Evolutionary conservation across 345 rosid species (phyloP).

Genomic region (Gossypium australe): DNA sequence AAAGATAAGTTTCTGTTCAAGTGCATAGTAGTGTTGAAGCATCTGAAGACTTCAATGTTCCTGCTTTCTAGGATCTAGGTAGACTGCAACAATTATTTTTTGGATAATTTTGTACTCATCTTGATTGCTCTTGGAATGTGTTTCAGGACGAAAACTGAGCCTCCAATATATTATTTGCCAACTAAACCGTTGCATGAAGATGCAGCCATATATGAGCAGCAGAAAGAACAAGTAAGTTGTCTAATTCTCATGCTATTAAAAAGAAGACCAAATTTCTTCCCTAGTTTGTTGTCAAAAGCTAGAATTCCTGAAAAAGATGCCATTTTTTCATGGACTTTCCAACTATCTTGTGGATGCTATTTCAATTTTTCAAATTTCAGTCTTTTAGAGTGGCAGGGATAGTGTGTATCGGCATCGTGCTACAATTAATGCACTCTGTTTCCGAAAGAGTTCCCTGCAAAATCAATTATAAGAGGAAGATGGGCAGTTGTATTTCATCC

Average conservation of each 20-base stretch:
- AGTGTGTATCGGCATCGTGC: not conserved
- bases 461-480: not conserved
- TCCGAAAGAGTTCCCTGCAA: slow-evolving; percentile 6
- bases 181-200: slow-evolving; percentile 64
- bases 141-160: slow-evolving; percentile 90
- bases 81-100: slow-evolving; percentile 20
- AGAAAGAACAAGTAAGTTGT: slow-evolving; percentile 57
- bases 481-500: slow-evolving; percentile 9
- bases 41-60: slow-evolving; percentile 27
- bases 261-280: not conserved
- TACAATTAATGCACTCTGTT: slow-evolving; percentile 5
- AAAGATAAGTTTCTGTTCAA: slow-evolving; percentile 92
- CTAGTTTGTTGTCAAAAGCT: not conserved
- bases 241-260: not conserved
- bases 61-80: slow-evolving; percentile 33
- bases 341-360: not conserved
- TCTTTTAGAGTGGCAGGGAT: slow-evolving; percentile 9
- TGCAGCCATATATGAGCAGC: slow-evolving; percentile 44
- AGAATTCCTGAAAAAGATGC: not conserved
- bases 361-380: not conserved
- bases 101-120: slow-evolving; percentile 4
- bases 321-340: not conserved
- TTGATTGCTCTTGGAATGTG: slow-evolving; percentile 24
- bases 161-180: slow-evolving; percentile 70
- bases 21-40: slow-evolving; percentile 56